Base-by-base conservation (phyloP, 352 stramenopile species). In the Globisporangium iwayamae region DNA sequence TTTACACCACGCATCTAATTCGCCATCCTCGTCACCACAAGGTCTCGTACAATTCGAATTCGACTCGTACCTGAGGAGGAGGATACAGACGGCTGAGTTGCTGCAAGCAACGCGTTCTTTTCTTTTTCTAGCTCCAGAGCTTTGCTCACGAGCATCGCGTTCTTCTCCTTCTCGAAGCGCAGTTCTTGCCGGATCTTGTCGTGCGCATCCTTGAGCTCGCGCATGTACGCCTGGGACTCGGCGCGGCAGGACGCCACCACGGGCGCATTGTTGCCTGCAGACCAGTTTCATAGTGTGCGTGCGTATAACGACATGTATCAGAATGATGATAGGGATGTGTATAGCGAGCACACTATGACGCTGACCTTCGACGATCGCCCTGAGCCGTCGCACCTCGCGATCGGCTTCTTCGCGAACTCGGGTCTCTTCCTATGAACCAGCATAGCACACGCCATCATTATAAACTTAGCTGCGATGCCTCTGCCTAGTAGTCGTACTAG, bases 141-240 rank as follows among this genome's bases (percentile, higher is more conserved):
- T 41, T 88, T 87, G 38, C 71, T 75, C 18, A 92, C 75, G 36
- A 90, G 70, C 51, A 78, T 80, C 36, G 78, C 84, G 48, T 93
- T 93, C 67, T 90, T 91, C 16, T 89, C 80, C 55, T 93, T 90
- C 62, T 93, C 81, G 3, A 76, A 56, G n/a, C 72, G 71, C n/a
- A 93, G 54, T 16, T 92, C 84, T 28, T 83, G 74, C 62, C 85
- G 83, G 2, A 82, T 53, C 22, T 78, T 72, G 1, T 83, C 77
- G 9, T 89, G 71, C 4, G 74, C 74, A 6, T 89, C 78, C 65
- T 91, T 85, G 2, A 91, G 69, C 8, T 91, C 78, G 51, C 72
- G 79, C 36, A 92, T 67, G 48, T 83, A 87, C 20, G 71, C 70
- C 66, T 94, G 83, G 1, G 74, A 77, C 54, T 95, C 81, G 28